Conservation (phyloP, 2,329 filamentous ascomycete species). For the Moelleriella libera region DNA sequence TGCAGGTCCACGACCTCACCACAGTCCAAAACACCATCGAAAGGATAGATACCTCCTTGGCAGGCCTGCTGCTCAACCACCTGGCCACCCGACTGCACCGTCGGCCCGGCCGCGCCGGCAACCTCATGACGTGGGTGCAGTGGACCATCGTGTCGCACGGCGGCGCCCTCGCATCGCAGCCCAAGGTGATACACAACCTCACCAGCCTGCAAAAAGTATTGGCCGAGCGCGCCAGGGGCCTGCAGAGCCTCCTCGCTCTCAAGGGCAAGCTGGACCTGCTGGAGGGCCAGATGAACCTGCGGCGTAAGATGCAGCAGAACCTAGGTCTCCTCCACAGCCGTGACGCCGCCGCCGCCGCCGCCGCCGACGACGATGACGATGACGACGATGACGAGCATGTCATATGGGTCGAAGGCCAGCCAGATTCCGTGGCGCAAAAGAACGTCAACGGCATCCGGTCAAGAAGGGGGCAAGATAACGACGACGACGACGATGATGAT, state of each 20-base stretch:
- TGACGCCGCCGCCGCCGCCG: background rate
- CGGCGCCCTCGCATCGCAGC: conserved; percentile 74
- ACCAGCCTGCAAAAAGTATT: conserved; percentile 73
- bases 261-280: conserved; percentile 96
- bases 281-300: conserved; percentile 73
- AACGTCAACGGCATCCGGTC: conserved; percentile 20
- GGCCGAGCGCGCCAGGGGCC: conserved; percentile 68
- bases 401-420: conserved; percentile 78
- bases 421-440: conserved; percentile 33
- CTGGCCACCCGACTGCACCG: conserved; percentile 78
- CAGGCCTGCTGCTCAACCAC: conserved; percentile 64
- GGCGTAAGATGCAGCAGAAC: conserved; percentile 50
- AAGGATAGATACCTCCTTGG: conserved; percentile 72
- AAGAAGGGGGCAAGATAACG: conserved; percentile 28
- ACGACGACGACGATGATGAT: conserved; percentile 46
- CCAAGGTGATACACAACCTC: conserved; percentile 68
- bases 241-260: conserved; percentile 70
- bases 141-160: conserved; percentile 89
- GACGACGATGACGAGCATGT: conserved; percentile 60
- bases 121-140: conserved; percentile 88
- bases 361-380: conserved; percentile 30
- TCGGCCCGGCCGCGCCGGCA: conserved; percentile 76
- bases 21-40: conserved; percentile 84
- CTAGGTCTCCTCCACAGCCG: conserved; percentile 13
- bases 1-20: conserved; percentile 62